Percentiles rank a stretch among this genome's conserved stretches.
phyloP scores from a whole-genome alignment of 306 rosid species.

The Rosa persica region DNA sequence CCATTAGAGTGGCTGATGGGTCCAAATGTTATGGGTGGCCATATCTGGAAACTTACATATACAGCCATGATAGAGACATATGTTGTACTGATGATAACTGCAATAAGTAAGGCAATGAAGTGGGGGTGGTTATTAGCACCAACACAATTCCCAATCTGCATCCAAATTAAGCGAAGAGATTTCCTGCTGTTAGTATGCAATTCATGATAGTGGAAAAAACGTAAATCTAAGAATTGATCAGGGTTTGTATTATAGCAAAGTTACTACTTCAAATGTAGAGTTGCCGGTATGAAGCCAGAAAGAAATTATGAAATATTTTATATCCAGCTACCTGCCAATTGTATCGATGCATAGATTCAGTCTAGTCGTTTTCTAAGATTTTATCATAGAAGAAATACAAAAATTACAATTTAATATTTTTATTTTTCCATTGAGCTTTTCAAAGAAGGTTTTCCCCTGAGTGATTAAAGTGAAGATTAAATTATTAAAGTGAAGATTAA shows the following conservation, averaged over 20 bases:
- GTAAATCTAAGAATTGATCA: background rate
- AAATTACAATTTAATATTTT: background rate
- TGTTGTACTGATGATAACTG: slow-evolving; percentile 62
- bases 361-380: background rate
- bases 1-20: slow-evolving; percentile 30
- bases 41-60: slow-evolving; percentile 45
- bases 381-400: background rate
- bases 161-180: slow-evolving; percentile 18
- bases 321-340: background rate
- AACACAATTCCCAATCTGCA: slow-evolving; percentile 98
- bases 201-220: background rate
- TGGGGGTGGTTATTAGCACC: slow-evolving; percentile 87
- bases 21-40: slow-evolving; percentile 53
- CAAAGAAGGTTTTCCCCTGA: background rate
- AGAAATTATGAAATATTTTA: background rate
- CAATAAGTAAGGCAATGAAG: slow-evolving; percentile 82
- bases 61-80: slow-evolving; percentile 66
- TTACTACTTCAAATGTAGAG: background rate
- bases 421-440: background rate
- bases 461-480: background rate
- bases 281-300: background rate
- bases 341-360: background rate
- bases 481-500: background rate
- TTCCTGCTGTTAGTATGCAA: slow-evolving; percentile 23
- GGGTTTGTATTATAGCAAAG: background rate